phyloP scores from a whole-genome alignment of 306 rosid species.

The Acacia crassicarpa region DNA sequence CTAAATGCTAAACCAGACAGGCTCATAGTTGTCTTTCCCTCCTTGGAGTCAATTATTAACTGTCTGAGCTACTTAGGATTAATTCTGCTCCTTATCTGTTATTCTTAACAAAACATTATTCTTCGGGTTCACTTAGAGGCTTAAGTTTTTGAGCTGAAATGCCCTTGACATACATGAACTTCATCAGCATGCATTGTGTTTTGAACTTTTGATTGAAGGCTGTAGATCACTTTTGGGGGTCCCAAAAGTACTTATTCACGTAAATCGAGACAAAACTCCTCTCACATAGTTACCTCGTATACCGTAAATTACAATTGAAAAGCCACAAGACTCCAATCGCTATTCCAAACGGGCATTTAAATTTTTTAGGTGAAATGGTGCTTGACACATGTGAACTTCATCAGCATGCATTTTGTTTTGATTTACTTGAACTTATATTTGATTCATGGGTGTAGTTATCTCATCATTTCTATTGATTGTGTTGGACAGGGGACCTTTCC shows the following conservation, averaged over 20 bases:
- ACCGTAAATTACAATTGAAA: no score
- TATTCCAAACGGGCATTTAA: no score
- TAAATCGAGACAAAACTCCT: no score
- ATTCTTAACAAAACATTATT: background rate
- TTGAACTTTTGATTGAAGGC: slow-evolving; percentile 3
- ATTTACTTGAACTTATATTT: slow-evolving; percentile 23
- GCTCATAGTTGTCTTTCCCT: background rate
- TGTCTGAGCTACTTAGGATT: background rate
- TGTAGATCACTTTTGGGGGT: no score
- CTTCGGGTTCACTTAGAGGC: background rate
- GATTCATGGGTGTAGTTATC: slow-evolving; percentile 26
- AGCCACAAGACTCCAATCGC: no score
- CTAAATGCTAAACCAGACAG: background rate
- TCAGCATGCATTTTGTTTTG: background rate
- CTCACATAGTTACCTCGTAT: no score
- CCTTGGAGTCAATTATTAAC: background rate
- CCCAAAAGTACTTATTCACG: no score
- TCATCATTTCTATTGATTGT: slow-evolving; percentile 36
- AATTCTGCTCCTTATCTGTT: background rate
- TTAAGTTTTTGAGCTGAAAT: background rate
- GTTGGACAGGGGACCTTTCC: slow-evolving; percentile 90
- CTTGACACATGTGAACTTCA: background rate
- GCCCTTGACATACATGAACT: background rate
- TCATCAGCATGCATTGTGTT: background rate
- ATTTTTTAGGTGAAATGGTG: background rate